phyloP scores from a whole-genome alignment of 805 yeast species.

The Zygosaccharomyces rouxii region DNA sequence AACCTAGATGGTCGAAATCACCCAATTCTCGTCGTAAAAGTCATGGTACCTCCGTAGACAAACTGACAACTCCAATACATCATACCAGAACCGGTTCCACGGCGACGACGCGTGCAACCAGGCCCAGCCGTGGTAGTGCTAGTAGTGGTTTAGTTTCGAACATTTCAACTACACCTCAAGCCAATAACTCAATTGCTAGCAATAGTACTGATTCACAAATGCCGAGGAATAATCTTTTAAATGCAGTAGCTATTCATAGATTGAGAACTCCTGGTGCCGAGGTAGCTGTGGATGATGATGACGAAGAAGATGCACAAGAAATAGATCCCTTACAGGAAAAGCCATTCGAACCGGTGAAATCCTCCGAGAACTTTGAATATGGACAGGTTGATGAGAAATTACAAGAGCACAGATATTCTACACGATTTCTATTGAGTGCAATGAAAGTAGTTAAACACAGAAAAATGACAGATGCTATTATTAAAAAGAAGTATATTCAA shows the following conservation, averaged over 20 bases:
- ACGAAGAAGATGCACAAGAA: constrained; percentile 6
- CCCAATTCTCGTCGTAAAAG: constrained; percentile 16
- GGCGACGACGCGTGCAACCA: constrained; percentile 4
- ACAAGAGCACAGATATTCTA: constrained; percentile 26
- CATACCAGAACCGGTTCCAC: constrained; percentile 5
- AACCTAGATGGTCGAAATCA: constrained; percentile 21
- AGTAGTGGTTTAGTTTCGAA: constrained; percentile 2
- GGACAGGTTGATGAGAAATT: constrained; percentile 22
- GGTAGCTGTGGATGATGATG: constrained; percentile 10
- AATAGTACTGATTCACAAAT: not conserved
- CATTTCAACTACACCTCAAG: not conserved
- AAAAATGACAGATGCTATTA: constrained; percentile 24
- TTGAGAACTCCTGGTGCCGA: constrained; percentile 8
- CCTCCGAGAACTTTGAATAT: not conserved
- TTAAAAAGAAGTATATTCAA: constrained; percentile 20
- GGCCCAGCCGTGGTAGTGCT: constrained; percentile 11
- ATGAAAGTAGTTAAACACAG: constrained; percentile 27
- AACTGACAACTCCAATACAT: constrained; percentile 5
- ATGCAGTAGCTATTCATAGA: constrained; percentile 15
- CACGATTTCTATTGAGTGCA: constrained; percentile 25
- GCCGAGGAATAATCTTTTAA: constrained; percentile 11
- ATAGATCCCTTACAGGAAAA: constrained; percentile 7
- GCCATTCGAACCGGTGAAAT: not conserved
- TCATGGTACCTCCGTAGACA: constrained; percentile 10
- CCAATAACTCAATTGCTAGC: not conserved